Conservation (phyloP, 495 filamentous ascomycete species). For the Usnea hakonensis region DNA sequence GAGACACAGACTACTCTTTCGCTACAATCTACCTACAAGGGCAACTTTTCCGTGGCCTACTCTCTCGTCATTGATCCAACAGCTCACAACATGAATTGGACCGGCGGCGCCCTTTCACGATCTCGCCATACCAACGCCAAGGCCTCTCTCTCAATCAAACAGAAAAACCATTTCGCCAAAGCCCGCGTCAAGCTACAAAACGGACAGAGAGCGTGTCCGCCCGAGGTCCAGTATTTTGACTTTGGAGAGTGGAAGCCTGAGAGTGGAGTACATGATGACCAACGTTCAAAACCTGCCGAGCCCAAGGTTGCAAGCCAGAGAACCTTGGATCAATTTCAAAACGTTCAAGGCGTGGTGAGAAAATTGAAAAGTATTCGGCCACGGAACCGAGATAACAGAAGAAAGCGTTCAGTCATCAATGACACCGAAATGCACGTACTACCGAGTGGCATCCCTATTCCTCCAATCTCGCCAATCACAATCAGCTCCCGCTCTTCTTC, state of each 20-base stretch:
- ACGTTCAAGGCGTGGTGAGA: slow-evolving; percentile 13
- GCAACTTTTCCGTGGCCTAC: too few species aligned
- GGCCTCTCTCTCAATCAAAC: slow-evolving; percentile 10
- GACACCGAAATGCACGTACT: background rate
- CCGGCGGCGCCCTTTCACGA: slow-evolving; percentile 20
- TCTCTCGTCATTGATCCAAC: background rate
- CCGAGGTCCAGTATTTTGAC: slow-evolving; percentile 5
- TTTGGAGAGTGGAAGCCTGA: slow-evolving; percentile 11
- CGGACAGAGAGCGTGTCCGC: slow-evolving; percentile 1
- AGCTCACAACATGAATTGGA: slow-evolving; percentile 23
- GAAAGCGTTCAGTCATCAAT: background rate
- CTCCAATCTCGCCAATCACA: slow-evolving; percentile 8
- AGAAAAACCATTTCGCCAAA: slow-evolving; percentile 26
- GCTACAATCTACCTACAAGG: background rate
- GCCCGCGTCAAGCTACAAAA: slow-evolving; percentile 16
- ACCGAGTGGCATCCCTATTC: slow-evolving; percentile 1
- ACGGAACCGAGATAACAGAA: background rate
- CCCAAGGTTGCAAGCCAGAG: slow-evolving; percentile 1
- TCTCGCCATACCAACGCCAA: slow-evolving; percentile 22
- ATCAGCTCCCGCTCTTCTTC: slow-evolving; percentile 10
- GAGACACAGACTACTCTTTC: too few species aligned
- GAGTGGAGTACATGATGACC: background rate
- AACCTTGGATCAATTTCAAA: slow-evolving; percentile 16
- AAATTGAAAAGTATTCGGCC: slow-evolving; percentile 16
- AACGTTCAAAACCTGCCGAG: background rate